Base-by-base conservation (phyloP, 768 basidiomycete genomes). In the Collybiopsis confluens region DNA sequence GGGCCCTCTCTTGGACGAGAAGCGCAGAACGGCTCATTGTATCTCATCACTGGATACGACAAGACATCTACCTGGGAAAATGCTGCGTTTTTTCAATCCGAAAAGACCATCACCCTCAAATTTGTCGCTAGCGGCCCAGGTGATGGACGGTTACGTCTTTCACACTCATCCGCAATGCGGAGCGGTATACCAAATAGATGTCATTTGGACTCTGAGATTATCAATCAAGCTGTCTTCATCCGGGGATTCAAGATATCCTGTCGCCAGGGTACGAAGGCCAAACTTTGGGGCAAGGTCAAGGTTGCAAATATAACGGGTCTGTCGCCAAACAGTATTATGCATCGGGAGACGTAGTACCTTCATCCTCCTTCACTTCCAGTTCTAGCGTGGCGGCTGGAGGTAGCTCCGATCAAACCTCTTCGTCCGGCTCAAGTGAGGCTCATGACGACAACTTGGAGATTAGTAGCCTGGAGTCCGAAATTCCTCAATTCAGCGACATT, bases 41-140 rank as follows among this genome's bases (percentile, higher is more conserved):
- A 64, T 37, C 61, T 68, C 15, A 63, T 68, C 27, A 56, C 59
- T 6, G 63, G 66, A 9, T 59, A 59, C 35, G 61, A 64, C 45
- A 65, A 66, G 45, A 60, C 60, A 18, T 45, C 55, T 3, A 56
- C 57, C 8, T 66, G 64, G 64, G 65, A 60, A 10, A 62, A 62
- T 26, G 65, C 65, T 10, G 60, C 61, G 1, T 61, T 60, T 36
- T 41, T n/a, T 5, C n/a, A 42, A 5, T 23, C 16, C 5, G 40
- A 18, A n/a, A 5, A 23, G 40, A 58, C 27, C 13, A 30, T 33
- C 21, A 3, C 16, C 23, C 40, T 42, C 40, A 42, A 42, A n/a
- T n/a, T 42, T 23, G n/a, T n/a, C 6, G 16, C 16, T n/a, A 8
- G 40, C 40, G 40, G 40, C 5, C 23, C 16, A 7, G 21, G 40